Evolutionary conservation across 2,329 filamentous ascomycete species (phyloP).

Genomic region (Paraphoma sp.): DNA sequence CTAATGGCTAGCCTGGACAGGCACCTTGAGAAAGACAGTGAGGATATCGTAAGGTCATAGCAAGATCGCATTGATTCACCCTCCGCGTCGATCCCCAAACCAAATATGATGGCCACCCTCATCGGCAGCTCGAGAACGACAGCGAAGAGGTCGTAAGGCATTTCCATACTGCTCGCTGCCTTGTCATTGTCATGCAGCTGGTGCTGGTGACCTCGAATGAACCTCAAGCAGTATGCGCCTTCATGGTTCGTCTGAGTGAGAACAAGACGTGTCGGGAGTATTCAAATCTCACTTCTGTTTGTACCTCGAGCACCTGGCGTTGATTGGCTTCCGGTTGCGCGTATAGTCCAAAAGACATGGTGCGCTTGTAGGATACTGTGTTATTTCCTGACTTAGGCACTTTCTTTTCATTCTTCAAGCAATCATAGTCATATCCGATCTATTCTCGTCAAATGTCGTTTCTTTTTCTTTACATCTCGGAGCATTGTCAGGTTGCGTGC

Average conservation of each 20-base stretch:
- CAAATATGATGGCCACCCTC: slow-evolving; percentile 58
- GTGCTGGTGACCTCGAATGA: too few relatives aligned
- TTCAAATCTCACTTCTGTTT: neutral
- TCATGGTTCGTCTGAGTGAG: too few relatives aligned
- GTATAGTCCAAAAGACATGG: too few relatives aligned
- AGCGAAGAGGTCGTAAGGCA: slow-evolving; percentile 10
- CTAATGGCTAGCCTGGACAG: slow-evolving; percentile 57
- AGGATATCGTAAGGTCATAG: slow-evolving; percentile 23
- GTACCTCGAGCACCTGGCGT: neutral
- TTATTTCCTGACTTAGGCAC: neutral
- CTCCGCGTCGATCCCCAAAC: slow-evolving; percentile 37
- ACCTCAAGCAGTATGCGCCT: too few relatives aligned
- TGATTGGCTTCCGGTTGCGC: neutral
- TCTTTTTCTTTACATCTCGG: neutral
- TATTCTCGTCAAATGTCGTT: neutral
- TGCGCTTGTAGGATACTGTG: slow-evolving; percentile 1
- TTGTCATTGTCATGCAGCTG: too few relatives aligned
- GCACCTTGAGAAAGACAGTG: slow-evolving; percentile 47
- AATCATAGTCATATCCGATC: neutral
- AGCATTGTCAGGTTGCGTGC: neutral
- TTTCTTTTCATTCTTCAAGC: neutral
- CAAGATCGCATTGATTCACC: slow-evolving; percentile 8
- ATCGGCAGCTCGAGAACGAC: slow-evolving; percentile 51
- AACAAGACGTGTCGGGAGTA: too few relatives aligned
- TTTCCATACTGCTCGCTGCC: too few relatives aligned